These are phyloP conservation scores for Phytopythium chamaehyphon DNA, from an alignment of 352 stramenopile genomes.

Conservation along the genomic window DNA sequence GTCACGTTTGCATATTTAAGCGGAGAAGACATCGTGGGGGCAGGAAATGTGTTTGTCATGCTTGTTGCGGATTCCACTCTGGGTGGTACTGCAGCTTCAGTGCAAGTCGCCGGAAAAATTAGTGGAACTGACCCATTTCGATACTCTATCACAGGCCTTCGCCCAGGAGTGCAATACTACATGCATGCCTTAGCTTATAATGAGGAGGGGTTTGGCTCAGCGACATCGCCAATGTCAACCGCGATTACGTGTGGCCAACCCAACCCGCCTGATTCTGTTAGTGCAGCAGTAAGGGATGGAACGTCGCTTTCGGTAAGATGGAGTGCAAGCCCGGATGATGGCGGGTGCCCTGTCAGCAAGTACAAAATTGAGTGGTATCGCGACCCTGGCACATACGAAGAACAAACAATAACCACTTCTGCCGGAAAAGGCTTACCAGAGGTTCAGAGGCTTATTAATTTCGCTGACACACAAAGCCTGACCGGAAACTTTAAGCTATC, in stretches of 20 bases:
- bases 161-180: conserved; percentile 57
- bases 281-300: conserved; percentile 48
- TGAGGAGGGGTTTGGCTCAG: conserved; percentile 38
- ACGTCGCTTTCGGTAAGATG: conserved; percentile 52
- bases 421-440: conserved; percentile 61
- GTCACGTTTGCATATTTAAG: conserved; percentile 93
- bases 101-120: conserved; percentile 77
- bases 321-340: conserved; percentile 23
- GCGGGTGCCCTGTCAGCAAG: conserved; percentile 45
- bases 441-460: conserved; percentile 51
- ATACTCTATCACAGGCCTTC: conserved; percentile 52
- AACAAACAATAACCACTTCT: conserved; percentile 78
- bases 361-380: conserved; percentile 83
- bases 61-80: conserved; percentile 50
- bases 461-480: conserved; percentile 52
- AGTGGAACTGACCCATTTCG: conserved; percentile 90
- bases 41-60: conserved; percentile 87
- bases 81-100: conserved; percentile 49
- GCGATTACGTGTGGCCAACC: conserved; percentile 57
- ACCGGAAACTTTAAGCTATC: conserved; percentile 64
- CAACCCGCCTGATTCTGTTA: conserved; percentile 32
- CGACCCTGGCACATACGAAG: conserved; percentile 38
- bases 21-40: conserved; percentile 90
- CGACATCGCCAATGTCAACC: conserved; percentile 52
- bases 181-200: conserved; percentile 86